phyloP scores from a whole-genome alignment of 805 yeast species.

The Isabelozyma heimii region DNA sequence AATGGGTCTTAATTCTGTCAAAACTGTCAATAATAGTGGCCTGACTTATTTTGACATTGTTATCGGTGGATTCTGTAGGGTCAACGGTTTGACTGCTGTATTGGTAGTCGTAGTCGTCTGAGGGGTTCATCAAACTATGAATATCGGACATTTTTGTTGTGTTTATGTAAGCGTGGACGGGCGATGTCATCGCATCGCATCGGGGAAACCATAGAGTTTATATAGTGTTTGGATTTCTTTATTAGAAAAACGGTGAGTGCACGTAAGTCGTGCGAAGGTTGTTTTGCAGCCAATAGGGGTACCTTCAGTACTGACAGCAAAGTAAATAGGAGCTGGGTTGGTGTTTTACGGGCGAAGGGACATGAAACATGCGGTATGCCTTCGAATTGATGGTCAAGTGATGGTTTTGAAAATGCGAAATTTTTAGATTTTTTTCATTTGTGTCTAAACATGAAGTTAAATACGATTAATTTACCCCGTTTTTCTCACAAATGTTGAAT shows the following conservation, averaged over 20 bases:
- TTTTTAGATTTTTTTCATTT: too few species aligned
- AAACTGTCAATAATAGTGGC: slow-evolving; percentile 33
- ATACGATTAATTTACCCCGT: background rate
- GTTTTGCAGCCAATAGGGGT: background rate
- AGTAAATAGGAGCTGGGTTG: too few species aligned
- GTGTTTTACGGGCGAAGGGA: too few species aligned
- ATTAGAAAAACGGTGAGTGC: background rate
- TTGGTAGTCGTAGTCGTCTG: background rate
- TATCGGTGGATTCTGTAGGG: slow-evolving; percentile 1
- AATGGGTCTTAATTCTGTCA: slow-evolving; percentile 69
- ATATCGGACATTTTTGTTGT: slow-evolving; percentile 3
- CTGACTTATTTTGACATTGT: slow-evolving; percentile 22
- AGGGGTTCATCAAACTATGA: slow-evolving; percentile 3
- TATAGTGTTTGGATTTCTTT: slow-evolving; percentile 3
- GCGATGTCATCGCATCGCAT: background rate
- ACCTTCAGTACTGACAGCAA: too few species aligned
- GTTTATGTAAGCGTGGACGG: background rate
- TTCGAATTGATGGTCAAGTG: too few species aligned
- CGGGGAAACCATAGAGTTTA: slow-evolving; percentile 6
- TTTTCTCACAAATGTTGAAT: too few species aligned
- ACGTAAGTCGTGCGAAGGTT: background rate
- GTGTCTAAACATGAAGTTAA: background rate
- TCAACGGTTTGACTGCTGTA: background rate
- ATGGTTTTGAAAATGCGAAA: too few species aligned
- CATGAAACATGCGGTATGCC: too few species aligned